Evolutionary conservation across 2,329 filamentous ascomycete genomes (phyloP), one percentile per base, ranked within the genome.

Genomic region (Colletotrichum echinochloae): DNA sequence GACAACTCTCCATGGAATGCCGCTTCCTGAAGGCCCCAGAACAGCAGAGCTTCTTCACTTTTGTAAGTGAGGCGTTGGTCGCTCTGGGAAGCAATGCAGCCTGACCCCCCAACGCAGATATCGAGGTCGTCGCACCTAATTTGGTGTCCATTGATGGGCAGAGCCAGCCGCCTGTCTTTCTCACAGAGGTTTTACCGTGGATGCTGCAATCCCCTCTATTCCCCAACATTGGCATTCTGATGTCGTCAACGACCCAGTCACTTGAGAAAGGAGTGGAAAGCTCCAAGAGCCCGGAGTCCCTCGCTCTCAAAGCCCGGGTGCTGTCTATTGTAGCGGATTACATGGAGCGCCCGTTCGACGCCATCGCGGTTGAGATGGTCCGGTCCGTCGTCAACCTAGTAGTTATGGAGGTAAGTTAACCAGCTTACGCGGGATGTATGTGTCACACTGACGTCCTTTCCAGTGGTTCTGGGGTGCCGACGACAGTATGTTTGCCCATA

Each of bases 1-100:
- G 65, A 74, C 63, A 80, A 85, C 77, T 82, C 82, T 79, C 84
- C 84, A 69, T 78, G 71, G 70, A 4, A 67, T 78, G 54, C 74
- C 75, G 20, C 74, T 78, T 39, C 74, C 74, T 8, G 23, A 73
- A 12, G 73, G 75, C 1, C 66, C 64, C 20, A 70, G 73, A 3
- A 76, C 78, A 49, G 69, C 73, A 5, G 74, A 78, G 62, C 70
- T 78, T 28, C 71, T 79, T 16, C 73, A 76, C 35, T 76, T 78
- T 49, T 78, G 77, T 78, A 64, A 70, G 76, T 72, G 1, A 28
- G 72, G 18, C 69, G 41, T 59, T 26, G 2, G 16, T 26, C 20
- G 26, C 8, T 18, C n/a, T 33, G 6, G 23, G 41, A 16, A 30
- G 49, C n/a, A 37, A 7, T 23, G 14, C 7, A 23, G 18, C 12